Base-by-base conservation (phyloP, 768 basidiomycete species). In the Tricholoma furcatifolium region DNA sequence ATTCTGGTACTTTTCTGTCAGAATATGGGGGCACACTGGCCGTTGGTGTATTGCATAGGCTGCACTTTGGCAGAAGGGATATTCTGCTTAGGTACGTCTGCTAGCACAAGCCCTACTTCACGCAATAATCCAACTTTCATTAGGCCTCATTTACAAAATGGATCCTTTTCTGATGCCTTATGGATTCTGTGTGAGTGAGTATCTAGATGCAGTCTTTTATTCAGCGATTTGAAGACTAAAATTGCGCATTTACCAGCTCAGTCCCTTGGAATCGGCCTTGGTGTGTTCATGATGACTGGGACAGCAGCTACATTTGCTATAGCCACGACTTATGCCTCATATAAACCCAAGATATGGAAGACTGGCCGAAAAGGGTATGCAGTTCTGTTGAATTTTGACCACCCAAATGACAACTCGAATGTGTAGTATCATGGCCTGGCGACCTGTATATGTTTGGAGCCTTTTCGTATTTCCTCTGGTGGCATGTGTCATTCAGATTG, bases 71-170 rank as follows among this genome's bases (percentile, higher is more conserved):
- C 85, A 54, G 77, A 88, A 55, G 76, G 73, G 2, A 68, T 76
- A 8, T 85, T 87, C 60, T 84, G 81, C 60, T 63, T 88, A 2
- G 84, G 86, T 84, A 49, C 44, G 76, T 30, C 5, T 34, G 40
- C 20, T 12, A 20, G 15, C 23, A 31, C 17, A 21, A 40, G 18
- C 31, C 15, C 20, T 31, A 17, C 38, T 17, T 35, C 32, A 30
- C 41, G 59, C 20, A 56, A 30, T 11, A 46, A 15, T 15, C 17
- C 57, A 20, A 23, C 20, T 39, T 35, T 17, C 18, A 18, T 6
- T 44, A 87, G 86, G 85, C 10, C 76, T 87, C 66, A 72, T 83
- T 14, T 86, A 81, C 74, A 65, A 68, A 46, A 87, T 88, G 85
- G 71, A 83, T 57, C 82, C 85, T 1, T 70, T 68, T 44, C 61